A percentile compares a stretch with the other conserved stretches of the same genome.
phyloP scores from a whole-genome alignment of 169 alveolate genomes.

The Plasmodium inui region DNA sequence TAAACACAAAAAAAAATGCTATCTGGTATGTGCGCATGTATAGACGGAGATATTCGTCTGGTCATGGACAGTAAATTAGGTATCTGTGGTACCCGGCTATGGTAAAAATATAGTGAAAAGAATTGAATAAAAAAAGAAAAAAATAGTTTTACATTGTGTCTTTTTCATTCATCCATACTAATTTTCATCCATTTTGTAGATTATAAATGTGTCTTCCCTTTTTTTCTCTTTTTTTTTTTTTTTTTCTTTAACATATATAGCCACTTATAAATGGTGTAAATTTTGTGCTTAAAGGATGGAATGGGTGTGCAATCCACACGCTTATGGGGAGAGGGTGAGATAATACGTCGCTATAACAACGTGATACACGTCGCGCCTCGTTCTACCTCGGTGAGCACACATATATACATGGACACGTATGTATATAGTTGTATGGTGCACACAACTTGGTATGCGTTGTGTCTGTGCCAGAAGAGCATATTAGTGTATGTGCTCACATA shows the following conservation, averaged over 20 bases:
- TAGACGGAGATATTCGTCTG: constrained; percentile 18
- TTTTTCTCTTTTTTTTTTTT: background rate
- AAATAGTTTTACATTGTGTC: constrained; percentile 2
- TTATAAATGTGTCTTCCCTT: background rate
- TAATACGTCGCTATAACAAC: background rate
- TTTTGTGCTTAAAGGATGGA: background rate
- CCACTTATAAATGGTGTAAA: background rate
- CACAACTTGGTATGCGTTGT: background rate
- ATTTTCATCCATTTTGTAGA: background rate
- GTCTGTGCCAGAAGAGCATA: background rate
- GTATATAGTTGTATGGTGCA: background rate
- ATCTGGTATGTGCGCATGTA: constrained; percentile 14
- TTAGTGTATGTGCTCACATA: background rate
- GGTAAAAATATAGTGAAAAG: constrained; percentile 3
- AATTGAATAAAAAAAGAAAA: background rate
- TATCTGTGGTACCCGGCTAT: background rate
- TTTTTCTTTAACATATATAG: background rate
- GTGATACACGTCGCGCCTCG: background rate
- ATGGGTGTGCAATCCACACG: background rate
- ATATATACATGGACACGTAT: background rate
- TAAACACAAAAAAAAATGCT: constrained; percentile 43
- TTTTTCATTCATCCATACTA: background rate
- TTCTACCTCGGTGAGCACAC: background rate
- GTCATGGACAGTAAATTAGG: background rate
- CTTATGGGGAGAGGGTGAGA: background rate